Evolutionary conservation across 139 green algal genomes (phyloP).

Genomic region (Pedinophyceae sp.): DNA sequence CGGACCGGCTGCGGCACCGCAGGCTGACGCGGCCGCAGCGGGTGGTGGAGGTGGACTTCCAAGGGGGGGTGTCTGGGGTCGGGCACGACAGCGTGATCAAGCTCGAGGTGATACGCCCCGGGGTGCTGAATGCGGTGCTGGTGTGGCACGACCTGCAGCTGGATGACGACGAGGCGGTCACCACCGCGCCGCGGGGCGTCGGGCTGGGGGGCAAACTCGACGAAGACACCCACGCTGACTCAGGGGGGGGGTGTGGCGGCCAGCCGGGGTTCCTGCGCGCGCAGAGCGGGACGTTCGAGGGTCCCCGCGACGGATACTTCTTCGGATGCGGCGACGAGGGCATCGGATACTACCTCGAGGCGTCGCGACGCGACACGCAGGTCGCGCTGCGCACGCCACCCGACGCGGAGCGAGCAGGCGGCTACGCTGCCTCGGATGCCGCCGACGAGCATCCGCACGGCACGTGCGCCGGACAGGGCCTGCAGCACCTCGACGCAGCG

Average conservation of each 20-base stretch:
- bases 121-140: conserved; percentile 48
- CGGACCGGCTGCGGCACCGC: conserved; percentile 34
- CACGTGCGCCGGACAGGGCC: conserved; percentile 46
- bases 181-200: conserved; percentile 15
- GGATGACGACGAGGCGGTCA: conserved; percentile 41
- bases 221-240: not conserved
- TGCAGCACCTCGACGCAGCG: conserved; percentile 50
- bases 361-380: not conserved
- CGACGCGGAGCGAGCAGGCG: not conserved
- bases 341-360: not conserved
- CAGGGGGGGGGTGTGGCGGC: not conserved
- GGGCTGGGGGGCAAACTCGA: not conserved
- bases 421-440: no score
- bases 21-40: conserved; percentile 23
- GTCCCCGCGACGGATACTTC: not conserved
- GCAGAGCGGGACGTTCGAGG: not conserved
- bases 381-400: conserved; percentile 1
- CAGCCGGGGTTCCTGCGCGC: not conserved
- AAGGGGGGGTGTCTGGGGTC: conserved; percentile 15
- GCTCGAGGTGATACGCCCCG: conserved; percentile 24
- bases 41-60: conserved; percentile 38
- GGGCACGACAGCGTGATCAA: conserved; percentile 37
- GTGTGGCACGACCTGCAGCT: conserved; percentile 73
- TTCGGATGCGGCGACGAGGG: not conserved
- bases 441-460: no score